A percentile compares a stretch with the other conserved stretches of the same genome.
phyloP scores from a whole-genome alignment of 768 basidiomycete species.

The Tylopilus sp. region DNA sequence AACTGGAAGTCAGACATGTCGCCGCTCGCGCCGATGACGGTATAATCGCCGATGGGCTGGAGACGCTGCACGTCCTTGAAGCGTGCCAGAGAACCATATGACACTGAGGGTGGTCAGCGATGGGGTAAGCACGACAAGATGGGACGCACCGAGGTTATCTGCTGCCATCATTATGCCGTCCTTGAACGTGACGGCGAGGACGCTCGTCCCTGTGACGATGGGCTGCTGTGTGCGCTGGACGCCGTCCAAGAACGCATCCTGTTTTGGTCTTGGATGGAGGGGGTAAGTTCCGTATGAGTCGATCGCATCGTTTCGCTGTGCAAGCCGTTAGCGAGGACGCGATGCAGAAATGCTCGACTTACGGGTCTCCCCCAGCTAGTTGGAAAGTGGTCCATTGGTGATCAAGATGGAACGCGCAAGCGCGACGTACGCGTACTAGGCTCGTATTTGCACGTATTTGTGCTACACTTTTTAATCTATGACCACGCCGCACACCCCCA shows the following conservation, averaged over 20 bases:
- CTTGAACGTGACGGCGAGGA: constrained; percentile 91
- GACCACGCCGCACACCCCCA: constrained; percentile 22
- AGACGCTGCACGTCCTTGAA: constrained; percentile 94
- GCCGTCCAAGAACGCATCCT: constrained; percentile 60
- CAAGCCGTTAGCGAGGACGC: background rate
- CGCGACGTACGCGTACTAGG: constrained; percentile 24
- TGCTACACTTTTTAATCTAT: constrained; percentile 5
- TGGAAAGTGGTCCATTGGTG: constrained; percentile 76
- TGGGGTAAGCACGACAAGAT: background rate
- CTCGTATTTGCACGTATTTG: constrained; percentile 20
- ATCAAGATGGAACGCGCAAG: constrained; percentile 16
- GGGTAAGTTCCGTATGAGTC: constrained; percentile 81
- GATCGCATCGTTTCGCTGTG: constrained; percentile 67
- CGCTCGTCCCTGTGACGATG: constrained; percentile 95
- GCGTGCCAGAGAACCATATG: constrained; percentile 94
- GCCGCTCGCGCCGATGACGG: constrained; percentile 88
- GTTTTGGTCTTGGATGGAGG: constrained; percentile 55
- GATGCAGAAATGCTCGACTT: constrained; percentile 21
- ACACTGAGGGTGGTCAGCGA: constrained; percentile 49
- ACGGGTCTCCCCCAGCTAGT: constrained; percentile 83
- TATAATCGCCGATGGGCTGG: constrained; percentile 76
- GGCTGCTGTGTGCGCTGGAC: constrained; percentile 89
- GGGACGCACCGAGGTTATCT: constrained; percentile 82
- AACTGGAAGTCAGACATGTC: constrained; percentile 99
- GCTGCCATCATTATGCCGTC: constrained; percentile 98